Percentiles rank a stretch among this genome's conserved stretches.
Evolutionary conservation across 768 basidiomycete species (phyloP).

Genomic region (Trametes coccinea): DNA sequence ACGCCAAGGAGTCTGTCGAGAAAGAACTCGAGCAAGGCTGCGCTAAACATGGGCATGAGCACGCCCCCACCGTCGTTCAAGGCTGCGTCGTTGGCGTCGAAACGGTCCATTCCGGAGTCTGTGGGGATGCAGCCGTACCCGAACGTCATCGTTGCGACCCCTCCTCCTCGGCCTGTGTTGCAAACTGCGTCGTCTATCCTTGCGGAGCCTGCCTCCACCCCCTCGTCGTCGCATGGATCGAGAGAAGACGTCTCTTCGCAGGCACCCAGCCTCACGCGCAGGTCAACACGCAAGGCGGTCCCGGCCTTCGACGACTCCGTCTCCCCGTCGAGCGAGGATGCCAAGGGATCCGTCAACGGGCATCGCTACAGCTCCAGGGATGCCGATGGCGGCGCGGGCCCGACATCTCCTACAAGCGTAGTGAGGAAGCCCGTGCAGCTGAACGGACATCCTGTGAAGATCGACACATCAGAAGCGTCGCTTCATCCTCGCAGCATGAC

Average conservation of each 20-base stretch:
- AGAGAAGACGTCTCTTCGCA: constrained; percentile 16
- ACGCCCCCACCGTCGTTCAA: constrained; percentile 29
- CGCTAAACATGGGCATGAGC: background rate
- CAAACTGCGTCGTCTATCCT: constrained; percentile 7
- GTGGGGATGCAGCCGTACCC: constrained; percentile 23
- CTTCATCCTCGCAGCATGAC: constrained; percentile 2
- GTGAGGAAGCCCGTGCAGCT: constrained; percentile 7
- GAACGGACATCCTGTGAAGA: constrained; percentile 19
- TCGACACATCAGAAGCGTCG: constrained; percentile 15
- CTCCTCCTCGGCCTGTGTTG: constrained; percentile 24
- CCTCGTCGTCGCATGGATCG: constrained; percentile 18
- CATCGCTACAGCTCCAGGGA: background rate
- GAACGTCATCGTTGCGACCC: constrained; percentile 34
- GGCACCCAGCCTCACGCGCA: constrained; percentile 18
- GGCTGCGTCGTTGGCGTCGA: constrained; percentile 15
- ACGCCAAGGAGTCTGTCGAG: constrained; percentile 26
- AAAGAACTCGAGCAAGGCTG: constrained; percentile 9
- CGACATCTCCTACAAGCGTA: background rate
- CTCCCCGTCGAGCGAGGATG: constrained; percentile 10
- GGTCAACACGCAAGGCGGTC: constrained; percentile 31
- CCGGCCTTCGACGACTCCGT: constrained; percentile 18
- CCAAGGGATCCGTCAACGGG: constrained; percentile 3
- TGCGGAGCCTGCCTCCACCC: constrained; percentile 12
- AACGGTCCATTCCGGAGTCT: constrained; percentile 19
- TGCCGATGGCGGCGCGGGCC: background rate